Percentiles rank a stretch among this genome's conserved stretches.
Conservation (phyloP, 768 basidiomycete species). For the Mycena latifolia region DNA sequence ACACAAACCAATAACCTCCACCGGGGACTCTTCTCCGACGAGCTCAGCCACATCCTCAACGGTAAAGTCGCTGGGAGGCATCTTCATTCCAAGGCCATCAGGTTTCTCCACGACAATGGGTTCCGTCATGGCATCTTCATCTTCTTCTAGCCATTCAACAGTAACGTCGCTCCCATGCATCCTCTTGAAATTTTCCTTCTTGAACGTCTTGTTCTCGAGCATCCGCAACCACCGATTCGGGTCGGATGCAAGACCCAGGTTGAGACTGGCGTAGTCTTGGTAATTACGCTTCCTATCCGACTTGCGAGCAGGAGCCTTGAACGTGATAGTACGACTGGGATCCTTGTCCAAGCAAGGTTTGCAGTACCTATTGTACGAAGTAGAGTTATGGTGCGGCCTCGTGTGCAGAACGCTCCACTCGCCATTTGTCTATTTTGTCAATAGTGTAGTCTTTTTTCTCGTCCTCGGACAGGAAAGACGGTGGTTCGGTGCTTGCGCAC, state of each 20-base stretch:
- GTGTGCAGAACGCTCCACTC: constrained; percentile 39
- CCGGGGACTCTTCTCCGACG: constrained; percentile 81
- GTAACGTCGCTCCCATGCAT: constrained; percentile 78
- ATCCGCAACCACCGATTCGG: constrained; percentile 76
- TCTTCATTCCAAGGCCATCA: constrained; percentile 90
- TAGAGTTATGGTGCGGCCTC: constrained; percentile 13
- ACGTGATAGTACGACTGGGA: constrained; percentile 72
- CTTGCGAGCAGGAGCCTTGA: constrained; percentile 85
- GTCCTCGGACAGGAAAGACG: constrained; percentile 26
- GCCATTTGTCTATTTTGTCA: constrained; percentile 85
- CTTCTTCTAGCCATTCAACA: constrained; percentile 79
- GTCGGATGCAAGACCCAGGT: constrained; percentile 74
- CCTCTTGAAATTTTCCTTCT: constrained; percentile 71
- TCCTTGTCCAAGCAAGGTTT: constrained; percentile 70
- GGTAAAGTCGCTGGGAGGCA: constrained; percentile 79
- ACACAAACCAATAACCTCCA: constrained; percentile 91
- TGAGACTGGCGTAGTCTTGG: constrained; percentile 84
- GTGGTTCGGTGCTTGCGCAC: constrained; percentile 60
- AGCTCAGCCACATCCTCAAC: constrained; percentile 85
- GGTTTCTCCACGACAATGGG: constrained; percentile 85
- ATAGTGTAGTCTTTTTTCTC: constrained; percentile 68
- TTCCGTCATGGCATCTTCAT: constrained; percentile 81
- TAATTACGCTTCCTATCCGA: constrained; percentile 80
- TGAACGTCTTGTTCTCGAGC: constrained; percentile 75
- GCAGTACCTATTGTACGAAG: constrained; percentile 70